Evolutionary conservation across 306 rosid species (phyloP), one percentile per base, ranked within the genome.

Genomic region (Hylodesmum podocarpum): DNA sequence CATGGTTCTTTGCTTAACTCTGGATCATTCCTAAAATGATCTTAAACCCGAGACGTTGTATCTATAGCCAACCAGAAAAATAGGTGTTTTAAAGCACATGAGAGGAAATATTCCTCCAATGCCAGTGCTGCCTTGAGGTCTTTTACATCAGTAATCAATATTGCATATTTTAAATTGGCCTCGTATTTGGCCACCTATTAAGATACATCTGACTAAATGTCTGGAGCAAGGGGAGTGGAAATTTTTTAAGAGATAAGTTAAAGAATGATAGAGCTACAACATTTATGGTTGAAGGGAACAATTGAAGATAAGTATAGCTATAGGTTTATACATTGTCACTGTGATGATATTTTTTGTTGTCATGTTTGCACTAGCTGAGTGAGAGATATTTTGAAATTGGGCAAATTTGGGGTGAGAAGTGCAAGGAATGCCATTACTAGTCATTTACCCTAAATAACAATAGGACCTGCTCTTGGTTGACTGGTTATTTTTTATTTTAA

Each of bases 21-120:
- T 40, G 54, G 37, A 65, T 68, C 50, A 67, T 24, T 81, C 66
- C 73, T 61, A 18, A 67, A 34, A 70, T 54, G 43, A 75, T 75
- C 74, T 79, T 36, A 43, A 22, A 27, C 76, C 46, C 55, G 37
- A 46, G 5, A 27, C 18, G 40, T 41, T n/a, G 12, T 12, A 16
- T 49, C 28, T 61, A 36, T 65, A 34, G 70, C 67, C 40, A 47
- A 84, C 57, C 33, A 46, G 41, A 67, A 69, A 69, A 58, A 40
- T 31, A 14, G 41, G 73, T 31, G 25, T 15, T 46, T 41, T 40
- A 65, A 29, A 59, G 77, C 53, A 33, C 29, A 25, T 79, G 65
- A 31, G 34, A 19, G 44, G 21, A 53, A 64, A 61, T 43, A 41
- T 44, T 75, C 66, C 62, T 75, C 15, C 39, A 24, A 37, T n/a